phyloP scores from a whole-genome alignment of 257 asterid species.

The Coffea canephora region DNA sequence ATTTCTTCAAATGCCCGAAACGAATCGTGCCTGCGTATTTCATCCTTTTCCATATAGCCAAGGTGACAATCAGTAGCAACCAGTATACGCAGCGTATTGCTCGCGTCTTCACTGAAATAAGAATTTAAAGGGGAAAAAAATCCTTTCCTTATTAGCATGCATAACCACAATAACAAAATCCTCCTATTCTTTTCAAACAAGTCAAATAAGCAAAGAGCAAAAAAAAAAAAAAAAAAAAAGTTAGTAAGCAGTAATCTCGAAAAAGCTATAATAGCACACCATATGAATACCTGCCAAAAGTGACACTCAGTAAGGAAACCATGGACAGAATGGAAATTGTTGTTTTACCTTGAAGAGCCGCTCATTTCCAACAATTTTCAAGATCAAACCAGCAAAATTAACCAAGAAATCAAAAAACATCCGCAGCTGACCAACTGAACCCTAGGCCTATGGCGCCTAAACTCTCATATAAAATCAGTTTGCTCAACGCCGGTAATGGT shows the following conservation, averaged over 20 bases:
- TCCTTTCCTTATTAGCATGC: background rate
- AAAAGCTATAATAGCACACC: too few species aligned
- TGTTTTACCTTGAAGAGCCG: conserved; percentile 14
- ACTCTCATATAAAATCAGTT: too few species aligned
- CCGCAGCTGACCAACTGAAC: conserved; percentile 7
- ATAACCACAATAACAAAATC: background rate
- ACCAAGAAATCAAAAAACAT: background rate
- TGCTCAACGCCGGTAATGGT: background rate
- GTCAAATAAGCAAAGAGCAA: background rate
- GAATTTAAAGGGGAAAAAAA: background rate
- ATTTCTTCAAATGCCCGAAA: conserved; percentile 97
- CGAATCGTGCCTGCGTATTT: conserved; percentile 89
- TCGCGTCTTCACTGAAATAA: conserved; percentile 50
- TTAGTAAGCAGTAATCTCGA: background rate
- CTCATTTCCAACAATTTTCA: background rate
- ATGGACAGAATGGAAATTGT: background rate
- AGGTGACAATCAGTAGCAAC: conserved; percentile 98
- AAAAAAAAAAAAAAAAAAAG: too few species aligned
- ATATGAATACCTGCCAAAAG: background rate
- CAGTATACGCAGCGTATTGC: conserved; percentile 62
- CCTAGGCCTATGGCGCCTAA: conserved; percentile 2
- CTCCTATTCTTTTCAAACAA: background rate
- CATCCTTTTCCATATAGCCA: conserved; percentile 99
- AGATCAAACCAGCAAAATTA: background rate
- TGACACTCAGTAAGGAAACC: background rate